phyloP scores from a whole-genome alignment of 2,329 filamentous ascomycete species.

The Basipetospora chlamydospora region DNA sequence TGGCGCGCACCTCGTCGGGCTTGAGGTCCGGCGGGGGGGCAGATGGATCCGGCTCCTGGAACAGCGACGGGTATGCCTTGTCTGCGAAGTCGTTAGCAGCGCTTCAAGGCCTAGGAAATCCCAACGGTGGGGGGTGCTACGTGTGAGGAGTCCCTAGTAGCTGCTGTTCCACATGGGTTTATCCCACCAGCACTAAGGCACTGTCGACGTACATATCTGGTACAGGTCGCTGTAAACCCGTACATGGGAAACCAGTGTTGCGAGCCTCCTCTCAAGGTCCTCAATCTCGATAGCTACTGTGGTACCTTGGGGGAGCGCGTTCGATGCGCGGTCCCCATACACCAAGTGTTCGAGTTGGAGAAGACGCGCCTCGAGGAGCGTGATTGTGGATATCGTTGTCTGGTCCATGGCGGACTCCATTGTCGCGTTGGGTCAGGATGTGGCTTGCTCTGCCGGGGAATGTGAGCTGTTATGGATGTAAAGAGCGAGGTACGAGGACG shows the following conservation, averaged over 20 bases:
- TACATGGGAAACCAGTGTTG: conserved; percentile 30
- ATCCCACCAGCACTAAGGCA: too few species aligned
- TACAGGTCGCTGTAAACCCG: conserved; percentile 45
- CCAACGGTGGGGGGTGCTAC: too few species aligned
- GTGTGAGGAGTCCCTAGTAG: too few species aligned
- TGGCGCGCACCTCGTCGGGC: conserved; percentile 34
- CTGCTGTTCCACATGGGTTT: too few species aligned
- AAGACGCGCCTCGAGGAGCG: conserved; percentile 43
- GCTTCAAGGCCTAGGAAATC: too few species aligned
- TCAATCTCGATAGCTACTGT: conserved; percentile 30
- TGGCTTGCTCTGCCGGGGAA: too few species aligned
- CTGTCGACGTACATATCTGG: conserved; percentile 45
- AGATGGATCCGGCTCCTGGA: conserved; percentile 29
- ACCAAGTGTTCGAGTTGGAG: conserved; percentile 37
- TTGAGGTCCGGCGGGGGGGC: conserved; percentile 37
- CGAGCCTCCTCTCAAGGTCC: conserved; percentile 39
- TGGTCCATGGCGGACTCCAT: conserved; percentile 30
- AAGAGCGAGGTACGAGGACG: too few species aligned
- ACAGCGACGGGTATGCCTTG: conserved; percentile 38
- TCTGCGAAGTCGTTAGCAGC: conserved; percentile 20
- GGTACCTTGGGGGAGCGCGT: conserved; percentile 27
- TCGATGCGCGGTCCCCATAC: conserved; percentile 23
- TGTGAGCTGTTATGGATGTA: too few species aligned
- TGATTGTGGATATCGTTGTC: conserved; percentile 39
- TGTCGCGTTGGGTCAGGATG: background rate